Base-by-base conservation (phyloP, 176 grass and related monocot species). In the Areca catechu region DNA sequence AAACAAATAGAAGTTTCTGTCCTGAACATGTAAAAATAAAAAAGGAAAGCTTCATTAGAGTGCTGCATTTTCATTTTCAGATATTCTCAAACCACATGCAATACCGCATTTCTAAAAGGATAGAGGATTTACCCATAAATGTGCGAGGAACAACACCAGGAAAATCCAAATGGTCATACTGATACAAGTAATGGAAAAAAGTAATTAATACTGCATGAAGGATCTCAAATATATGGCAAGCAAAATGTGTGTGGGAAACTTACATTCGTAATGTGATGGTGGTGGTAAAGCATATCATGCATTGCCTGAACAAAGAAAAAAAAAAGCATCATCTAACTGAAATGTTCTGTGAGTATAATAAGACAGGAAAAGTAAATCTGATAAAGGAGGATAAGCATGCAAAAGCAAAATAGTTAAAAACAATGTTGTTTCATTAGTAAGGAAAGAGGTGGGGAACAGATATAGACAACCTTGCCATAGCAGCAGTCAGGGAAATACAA, bases 151-250 rank as follows among this genome's bases (percentile, higher is more conserved):
- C 93, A 76, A 89, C 87, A 60, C 93, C 93, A 68, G 87, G 84
- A 83, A 92, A 98, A 48, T 98, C 87, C 69, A 98, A 85, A 80
- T 98, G 93, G 54, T 98, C 87, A 25, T 98, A 89, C 87, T 92
- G 78, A 37, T 12, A 71, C 5, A 25, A 80, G 71, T 30, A 74
- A 50, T 25, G 63, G 7, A 43, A 7, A 43, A 43, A 10, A 43
- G 10, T 43, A 43, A 43, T 43, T 43, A 43, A 43, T 12, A 43
- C 34, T 10, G 14, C 10, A 43, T 12, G 10, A 43, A 43, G 7
- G 34, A 43, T 43, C 34, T 14, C 10, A 12, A 12, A 43, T 12
- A 43, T 14, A 7, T 43, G 9, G 10, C 34, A 43, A 53, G 57
- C 14, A 58, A 76, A 24, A 51, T 61, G 48, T 30, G 3, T 43